phyloP scores from a whole-genome alignment of 1,284 basidiomycete species.

The Apiotrichum sp. region DNA sequence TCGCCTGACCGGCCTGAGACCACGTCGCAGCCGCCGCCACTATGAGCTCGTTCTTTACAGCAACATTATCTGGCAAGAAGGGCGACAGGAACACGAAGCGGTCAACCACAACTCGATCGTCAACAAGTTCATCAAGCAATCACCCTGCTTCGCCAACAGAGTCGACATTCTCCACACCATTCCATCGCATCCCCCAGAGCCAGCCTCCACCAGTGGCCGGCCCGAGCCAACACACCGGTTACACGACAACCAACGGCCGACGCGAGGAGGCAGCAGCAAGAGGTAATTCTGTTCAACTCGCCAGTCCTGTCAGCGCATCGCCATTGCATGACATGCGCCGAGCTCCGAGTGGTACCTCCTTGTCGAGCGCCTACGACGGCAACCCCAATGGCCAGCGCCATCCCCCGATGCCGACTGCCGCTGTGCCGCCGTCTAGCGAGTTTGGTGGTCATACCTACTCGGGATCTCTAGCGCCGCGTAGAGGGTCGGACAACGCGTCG shows the following conservation, averaged over 20 bases:
- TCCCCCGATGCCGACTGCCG: too few species aligned
- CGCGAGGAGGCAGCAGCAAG: not conserved
- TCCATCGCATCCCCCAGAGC: conserved; percentile 3
- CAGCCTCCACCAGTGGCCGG: not conserved
- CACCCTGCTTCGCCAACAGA: conserved; percentile 9
- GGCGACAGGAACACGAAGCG: not conserved
- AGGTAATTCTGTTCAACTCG: not conserved
- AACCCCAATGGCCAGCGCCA: not conserved
- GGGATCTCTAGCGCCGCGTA: conserved; percentile 4
- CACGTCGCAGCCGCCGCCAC: too few species aligned
- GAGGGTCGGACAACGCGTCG: conserved; percentile 33
- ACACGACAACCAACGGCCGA: conserved; percentile 5
- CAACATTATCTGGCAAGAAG: conserved; percentile 1
- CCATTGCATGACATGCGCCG: not conserved
- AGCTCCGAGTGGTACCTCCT: not conserved
- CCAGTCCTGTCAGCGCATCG: not conserved
- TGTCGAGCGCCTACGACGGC: not conserved
- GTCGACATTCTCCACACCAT: conserved; percentile 3
- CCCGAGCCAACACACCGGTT: not conserved
- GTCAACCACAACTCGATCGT: not conserved
- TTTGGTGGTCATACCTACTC: conserved; percentile 23
- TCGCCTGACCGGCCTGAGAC: too few species aligned
- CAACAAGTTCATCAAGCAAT: conserved; percentile 6
- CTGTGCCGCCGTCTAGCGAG: conserved; percentile 7
- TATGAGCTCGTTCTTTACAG: not conserved